Conservation (phyloP, 495 filamentous ascomycete species). For the Astrothelium subdiscretum region DNA sequence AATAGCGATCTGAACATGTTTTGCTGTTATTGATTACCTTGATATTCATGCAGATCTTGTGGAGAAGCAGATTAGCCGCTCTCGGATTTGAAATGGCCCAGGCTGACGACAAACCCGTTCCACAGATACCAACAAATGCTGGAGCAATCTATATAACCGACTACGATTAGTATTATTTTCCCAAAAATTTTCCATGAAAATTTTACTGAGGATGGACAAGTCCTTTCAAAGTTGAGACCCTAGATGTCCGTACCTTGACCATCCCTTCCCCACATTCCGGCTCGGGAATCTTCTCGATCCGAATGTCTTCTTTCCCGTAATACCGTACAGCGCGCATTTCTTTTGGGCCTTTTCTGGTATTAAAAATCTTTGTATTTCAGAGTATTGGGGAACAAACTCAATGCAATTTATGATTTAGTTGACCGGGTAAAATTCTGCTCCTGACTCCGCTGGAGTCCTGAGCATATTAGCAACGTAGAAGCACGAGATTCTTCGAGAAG, state of each 20-base stretch:
- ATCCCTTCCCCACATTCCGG: conserved; percentile 25
- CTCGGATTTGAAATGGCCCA: neutral
- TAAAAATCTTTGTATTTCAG: neutral
- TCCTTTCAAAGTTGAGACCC: neutral
- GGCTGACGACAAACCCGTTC: conserved; percentile 5
- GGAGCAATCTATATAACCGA: conserved; percentile 8
- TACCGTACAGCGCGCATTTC: conserved; percentile 32
- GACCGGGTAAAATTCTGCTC: too few species aligned
- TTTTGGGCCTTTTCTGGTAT: neutral
- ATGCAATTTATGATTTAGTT: too few species aligned
- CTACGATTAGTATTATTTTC: neutral
- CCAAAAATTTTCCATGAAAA: neutral
- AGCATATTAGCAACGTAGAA: too few species aligned
- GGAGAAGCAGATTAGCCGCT: neutral
- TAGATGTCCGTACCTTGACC: conserved; percentile 14
- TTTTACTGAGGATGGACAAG: neutral
- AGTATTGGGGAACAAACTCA: neutral
- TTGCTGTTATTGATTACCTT: conserved; percentile 17
- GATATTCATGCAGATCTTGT: conserved; percentile 23
- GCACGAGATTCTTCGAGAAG: too few species aligned
- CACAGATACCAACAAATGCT: conserved; percentile 22
- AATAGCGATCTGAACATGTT: too few species aligned
- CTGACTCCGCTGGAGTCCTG: too few species aligned
- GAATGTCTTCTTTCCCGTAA: conserved; percentile 34
- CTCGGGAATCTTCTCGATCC: conserved; percentile 29